These are phyloP conservation scores for Myrica gale DNA, from an alignment of 306 rosid genomes.

Conservation along the genomic window DNA sequence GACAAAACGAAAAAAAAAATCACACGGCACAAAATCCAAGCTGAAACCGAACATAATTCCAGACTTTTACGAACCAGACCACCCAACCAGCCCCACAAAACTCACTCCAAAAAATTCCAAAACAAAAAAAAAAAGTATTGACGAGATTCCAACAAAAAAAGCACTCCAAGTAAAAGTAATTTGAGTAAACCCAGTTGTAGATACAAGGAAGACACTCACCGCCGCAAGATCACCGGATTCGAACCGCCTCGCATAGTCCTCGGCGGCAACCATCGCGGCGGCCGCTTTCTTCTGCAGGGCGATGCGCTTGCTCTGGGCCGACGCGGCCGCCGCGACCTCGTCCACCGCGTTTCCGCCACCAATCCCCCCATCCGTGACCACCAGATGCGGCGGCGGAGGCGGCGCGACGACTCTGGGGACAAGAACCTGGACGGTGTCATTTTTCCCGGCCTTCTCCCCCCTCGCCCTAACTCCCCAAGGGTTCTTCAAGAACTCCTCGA, in stretches of 20 bases:
- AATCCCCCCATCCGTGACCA: conserved; percentile 11
- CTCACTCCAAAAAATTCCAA: neutral
- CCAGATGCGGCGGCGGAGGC: conserved; percentile 46
- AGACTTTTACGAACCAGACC: neutral
- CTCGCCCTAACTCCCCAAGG: conserved; percentile 47
- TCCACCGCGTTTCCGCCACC: conserved; percentile 44
- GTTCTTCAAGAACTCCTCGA: conserved; percentile 54
- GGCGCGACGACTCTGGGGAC: conserved; percentile 82
- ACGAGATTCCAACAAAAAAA: neutral
- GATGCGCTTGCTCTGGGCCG: conserved; percentile 78
- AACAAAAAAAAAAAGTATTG: neutral
- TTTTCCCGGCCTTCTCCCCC: neutral
- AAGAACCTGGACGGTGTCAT: conserved; percentile 51
- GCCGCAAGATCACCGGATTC: conserved; percentile 62
- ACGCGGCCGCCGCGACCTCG: conserved; percentile 54
- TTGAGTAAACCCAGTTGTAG: neutral
- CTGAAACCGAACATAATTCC: neutral
- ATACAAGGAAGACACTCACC: conserved; percentile 30
- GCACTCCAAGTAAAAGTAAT: neutral
- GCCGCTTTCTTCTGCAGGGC: conserved; percentile 87
- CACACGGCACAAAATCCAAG: neutral
- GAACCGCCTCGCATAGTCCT: conserved; percentile 81
- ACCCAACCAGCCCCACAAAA: neutral
- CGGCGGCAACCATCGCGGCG: conserved; percentile 95
- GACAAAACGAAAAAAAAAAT: neutral